A percentile compares a stretch with the other conserved stretches of the same genome.
Conservation (phyloP, 441 rosid species). For the Populus hybrid region DNA sequence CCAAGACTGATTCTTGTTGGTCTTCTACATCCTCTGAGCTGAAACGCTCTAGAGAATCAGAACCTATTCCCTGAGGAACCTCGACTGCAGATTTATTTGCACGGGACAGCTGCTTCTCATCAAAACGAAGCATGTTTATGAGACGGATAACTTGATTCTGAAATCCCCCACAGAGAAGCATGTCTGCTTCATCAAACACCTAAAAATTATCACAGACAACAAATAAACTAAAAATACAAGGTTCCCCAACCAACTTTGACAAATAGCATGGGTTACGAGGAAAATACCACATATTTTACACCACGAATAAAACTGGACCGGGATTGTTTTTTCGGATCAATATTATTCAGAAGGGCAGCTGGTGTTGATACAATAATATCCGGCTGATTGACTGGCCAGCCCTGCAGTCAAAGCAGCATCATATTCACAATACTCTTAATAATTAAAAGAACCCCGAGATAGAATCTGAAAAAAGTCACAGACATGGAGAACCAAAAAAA, state of each 20-base stretch:
- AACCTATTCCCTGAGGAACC: slow-evolving; percentile 24
- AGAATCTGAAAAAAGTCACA: neutral
- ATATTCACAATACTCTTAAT: neutral
- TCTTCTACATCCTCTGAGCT: slow-evolving; percentile 26
- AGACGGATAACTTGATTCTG: slow-evolving; percentile 83
- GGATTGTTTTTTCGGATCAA: slow-evolving; percentile 53
- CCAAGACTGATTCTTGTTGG: slow-evolving; percentile 34
- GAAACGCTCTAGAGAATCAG: slow-evolving; percentile 20
- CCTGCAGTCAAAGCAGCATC: slow-evolving; percentile 46
- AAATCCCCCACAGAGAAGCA: slow-evolving; percentile 91
- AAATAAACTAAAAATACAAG: neutral
- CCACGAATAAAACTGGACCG: slow-evolving; percentile 53
- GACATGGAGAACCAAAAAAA: neutral
- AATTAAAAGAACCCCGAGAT: neutral
- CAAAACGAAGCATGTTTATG: slow-evolving; percentile 70
- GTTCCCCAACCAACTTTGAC: slow-evolving; percentile 16
- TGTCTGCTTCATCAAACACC: slow-evolving; percentile 99
- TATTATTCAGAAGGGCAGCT: slow-evolving; percentile 76
- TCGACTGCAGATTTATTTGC: slow-evolving; percentile 27
- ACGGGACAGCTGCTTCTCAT: slow-evolving; percentile 66
- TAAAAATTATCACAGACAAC: slow-evolving; percentile 25
- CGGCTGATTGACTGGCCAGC: slow-evolving; percentile 77
- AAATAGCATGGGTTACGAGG: neutral
- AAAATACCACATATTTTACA: slow-evolving; percentile 75
- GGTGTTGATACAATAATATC: slow-evolving; percentile 87